Evolutionary conservation across 2,329 filamentous ascomycete genomes (phyloP).

Genomic region (Venturia aucupariae): DNA sequence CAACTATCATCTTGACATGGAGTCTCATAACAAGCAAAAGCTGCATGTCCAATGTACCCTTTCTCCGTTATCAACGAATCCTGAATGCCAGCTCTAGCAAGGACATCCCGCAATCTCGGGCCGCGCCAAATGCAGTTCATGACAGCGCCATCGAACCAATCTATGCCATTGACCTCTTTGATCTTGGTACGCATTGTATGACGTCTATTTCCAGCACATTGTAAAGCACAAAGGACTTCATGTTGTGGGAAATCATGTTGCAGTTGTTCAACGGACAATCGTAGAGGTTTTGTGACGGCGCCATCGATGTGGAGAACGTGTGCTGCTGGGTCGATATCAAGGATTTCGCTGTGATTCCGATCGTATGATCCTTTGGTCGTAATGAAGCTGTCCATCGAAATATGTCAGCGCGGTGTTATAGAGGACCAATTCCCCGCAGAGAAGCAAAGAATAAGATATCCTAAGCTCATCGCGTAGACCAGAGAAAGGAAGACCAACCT

Average conservation of each 20-base stretch:
- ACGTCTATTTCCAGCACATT: slow-evolving; percentile 42
- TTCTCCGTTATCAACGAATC: slow-evolving; percentile 51
- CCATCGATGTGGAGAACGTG: slow-evolving; percentile 42
- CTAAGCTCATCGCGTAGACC: not conserved
- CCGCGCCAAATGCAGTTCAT: slow-evolving; percentile 46
- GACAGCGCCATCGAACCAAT: slow-evolving; percentile 37
- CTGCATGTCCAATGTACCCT: slow-evolving; percentile 43
- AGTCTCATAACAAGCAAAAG: slow-evolving; percentile 46
- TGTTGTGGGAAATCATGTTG: slow-evolving; percentile 42
- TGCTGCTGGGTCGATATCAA: slow-evolving; percentile 33
- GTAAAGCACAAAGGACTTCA: slow-evolving; percentile 42
- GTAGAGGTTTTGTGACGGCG: slow-evolving; percentile 34
- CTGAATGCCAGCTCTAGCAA: slow-evolving; percentile 37
- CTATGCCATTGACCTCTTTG: slow-evolving; percentile 42
- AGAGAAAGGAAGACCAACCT: slow-evolving; percentile 25
- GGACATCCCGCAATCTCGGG: slow-evolving; percentile 35
- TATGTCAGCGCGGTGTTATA: not conserved
- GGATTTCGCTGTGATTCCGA: slow-evolving; percentile 48
- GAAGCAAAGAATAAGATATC: not conserved
- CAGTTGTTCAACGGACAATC: slow-evolving; percentile 40
- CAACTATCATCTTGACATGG: slow-evolving; percentile 48
- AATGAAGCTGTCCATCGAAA: slow-evolving; percentile 35
- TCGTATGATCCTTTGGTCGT: slow-evolving; percentile 43
- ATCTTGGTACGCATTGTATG: slow-evolving; percentile 45
- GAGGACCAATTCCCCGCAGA: not conserved